Evolutionary conservation across 2,329 filamentous ascomycete species (phyloP).

Genomic region (Colletotrichum orbiculare): DNA sequence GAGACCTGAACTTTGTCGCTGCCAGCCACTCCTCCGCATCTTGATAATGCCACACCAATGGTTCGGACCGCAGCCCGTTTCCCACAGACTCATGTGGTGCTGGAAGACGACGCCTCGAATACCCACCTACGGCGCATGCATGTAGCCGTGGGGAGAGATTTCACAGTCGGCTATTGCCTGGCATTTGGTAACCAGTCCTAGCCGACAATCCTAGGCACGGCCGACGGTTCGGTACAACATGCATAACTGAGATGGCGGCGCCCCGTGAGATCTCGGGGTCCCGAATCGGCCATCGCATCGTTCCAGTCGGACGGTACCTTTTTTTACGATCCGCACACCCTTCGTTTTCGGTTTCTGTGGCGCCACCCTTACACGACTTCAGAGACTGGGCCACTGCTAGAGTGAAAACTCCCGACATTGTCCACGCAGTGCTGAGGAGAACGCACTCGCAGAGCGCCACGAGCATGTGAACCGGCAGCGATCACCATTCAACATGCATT

Average conservation of each 20-base stretch:
- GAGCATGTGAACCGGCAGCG: too few species aligned
- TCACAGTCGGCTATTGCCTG: not conserved
- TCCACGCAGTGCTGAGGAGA: not conserved
- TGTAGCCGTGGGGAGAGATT: slow-evolving; percentile 7
- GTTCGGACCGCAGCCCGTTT: not conserved
- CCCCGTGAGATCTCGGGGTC: slow-evolving; percentile 11
- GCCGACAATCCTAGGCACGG: not conserved
- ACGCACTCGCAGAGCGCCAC: not conserved
- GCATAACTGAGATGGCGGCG: slow-evolving; percentile 2
- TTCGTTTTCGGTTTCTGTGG: not conserved
- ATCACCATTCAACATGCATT: too few species aligned
- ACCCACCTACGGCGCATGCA: not conserved
- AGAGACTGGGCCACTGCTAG: not conserved
- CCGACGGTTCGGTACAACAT: slow-evolving; percentile 6
- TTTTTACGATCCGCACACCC: slow-evolving; percentile 12
- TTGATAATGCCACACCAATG: not conserved
- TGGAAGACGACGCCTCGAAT: slow-evolving; percentile 1
- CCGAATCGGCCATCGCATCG: slow-evolving; percentile 25
- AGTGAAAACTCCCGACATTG: not conserved
- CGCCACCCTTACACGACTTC: not conserved
- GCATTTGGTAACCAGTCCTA: slow-evolving; percentile 2
- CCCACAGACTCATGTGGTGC: not conserved
- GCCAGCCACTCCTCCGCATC: slow-evolving; percentile 1
- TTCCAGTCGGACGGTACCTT: slow-evolving; percentile 30
- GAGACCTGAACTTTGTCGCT: not conserved